phyloP scores from a whole-genome alignment of 192 early-diverging fungal genomes.

The Spizellomyces punctatus region DNA sequence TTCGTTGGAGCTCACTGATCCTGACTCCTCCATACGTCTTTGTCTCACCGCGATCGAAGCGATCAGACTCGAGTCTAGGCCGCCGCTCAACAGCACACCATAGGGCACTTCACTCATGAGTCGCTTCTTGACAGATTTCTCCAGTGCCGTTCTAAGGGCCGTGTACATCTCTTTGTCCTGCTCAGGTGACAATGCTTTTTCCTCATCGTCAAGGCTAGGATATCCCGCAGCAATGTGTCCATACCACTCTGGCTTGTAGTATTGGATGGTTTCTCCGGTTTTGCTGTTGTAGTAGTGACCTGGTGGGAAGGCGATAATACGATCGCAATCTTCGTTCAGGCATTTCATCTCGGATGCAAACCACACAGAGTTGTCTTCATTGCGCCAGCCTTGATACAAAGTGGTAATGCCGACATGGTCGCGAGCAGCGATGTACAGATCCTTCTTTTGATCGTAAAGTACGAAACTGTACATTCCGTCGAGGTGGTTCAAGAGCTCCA shows the following conservation, averaged over 20 bases:
- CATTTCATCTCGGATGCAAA: conserved; percentile 96
- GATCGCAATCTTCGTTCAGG: conserved; percentile 95
- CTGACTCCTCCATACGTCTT: conserved; percentile 26
- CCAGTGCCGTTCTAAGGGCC: conserved; percentile 76
- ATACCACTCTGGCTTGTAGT: conserved; percentile 94
- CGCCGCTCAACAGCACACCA: conserved; percentile 93
- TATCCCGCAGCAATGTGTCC: conserved; percentile 28
- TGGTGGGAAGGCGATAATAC: conserved; percentile 96
- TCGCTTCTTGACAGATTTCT: conserved; percentile 89
- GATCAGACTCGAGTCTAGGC: conserved; percentile 94
- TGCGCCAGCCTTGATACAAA: conserved; percentile 90
- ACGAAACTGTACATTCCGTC: conserved; percentile 99
- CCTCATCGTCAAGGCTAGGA: conserved; percentile 49
- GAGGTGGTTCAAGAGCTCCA: conserved; percentile 79
- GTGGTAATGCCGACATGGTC: conserved; percentile 99
- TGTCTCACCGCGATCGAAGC: conserved; percentile 87
- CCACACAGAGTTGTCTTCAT: conserved; percentile 83
- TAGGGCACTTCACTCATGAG: conserved; percentile 98
- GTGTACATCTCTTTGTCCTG: conserved; percentile 64
- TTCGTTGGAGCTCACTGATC: conserved; percentile 36
- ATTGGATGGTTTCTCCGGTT: conserved; percentile 77
- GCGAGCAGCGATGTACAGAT: conserved; percentile 88
- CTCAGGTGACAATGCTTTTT: conserved; percentile 57
- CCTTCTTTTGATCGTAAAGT: conserved; percentile 79
- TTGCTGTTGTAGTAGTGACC: conserved; percentile 83